Evolutionary conservation across 179 eudicot genomes (phyloP).

Genomic region (Gypsophila paniculata): DNA sequence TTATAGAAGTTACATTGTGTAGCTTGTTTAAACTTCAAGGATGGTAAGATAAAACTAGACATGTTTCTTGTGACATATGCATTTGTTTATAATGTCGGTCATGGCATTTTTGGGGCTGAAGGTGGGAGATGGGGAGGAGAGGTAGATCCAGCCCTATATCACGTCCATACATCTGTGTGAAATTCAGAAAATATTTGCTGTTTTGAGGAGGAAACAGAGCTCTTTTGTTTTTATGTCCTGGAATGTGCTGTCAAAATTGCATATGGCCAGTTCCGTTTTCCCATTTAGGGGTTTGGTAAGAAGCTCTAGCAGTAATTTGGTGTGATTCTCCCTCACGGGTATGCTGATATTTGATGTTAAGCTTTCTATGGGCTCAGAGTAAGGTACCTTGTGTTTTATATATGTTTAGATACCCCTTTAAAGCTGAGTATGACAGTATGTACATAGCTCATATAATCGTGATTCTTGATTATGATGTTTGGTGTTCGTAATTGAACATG

Average conservation of each 20-base stretch:
- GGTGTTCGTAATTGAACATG: neutral
- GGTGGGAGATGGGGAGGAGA: neutral
- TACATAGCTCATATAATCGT: too few relatives aligned
- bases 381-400: too few relatives aligned
- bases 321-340: neutral
- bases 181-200: neutral
- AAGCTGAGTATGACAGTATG: too few relatives aligned
- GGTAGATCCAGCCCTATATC: neutral
- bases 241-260: neutral
- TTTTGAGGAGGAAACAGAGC: neutral
- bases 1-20: neutral
- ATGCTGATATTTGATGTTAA: neutral
- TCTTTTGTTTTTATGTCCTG: neutral
- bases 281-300: neutral
- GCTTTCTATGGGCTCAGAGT: too few relatives aligned
- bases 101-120: neutral
- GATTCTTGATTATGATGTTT: neutral
- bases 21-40: neutral
- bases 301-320: neutral
- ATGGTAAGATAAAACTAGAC: neutral
- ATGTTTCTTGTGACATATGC: neutral
- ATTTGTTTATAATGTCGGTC: neutral
- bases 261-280: neutral
- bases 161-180: neutral
- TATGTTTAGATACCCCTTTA: too few relatives aligned